Conservation (phyloP, 2,329 filamentous ascomycete genomes). For the Claviceps purpurea region DNA sequence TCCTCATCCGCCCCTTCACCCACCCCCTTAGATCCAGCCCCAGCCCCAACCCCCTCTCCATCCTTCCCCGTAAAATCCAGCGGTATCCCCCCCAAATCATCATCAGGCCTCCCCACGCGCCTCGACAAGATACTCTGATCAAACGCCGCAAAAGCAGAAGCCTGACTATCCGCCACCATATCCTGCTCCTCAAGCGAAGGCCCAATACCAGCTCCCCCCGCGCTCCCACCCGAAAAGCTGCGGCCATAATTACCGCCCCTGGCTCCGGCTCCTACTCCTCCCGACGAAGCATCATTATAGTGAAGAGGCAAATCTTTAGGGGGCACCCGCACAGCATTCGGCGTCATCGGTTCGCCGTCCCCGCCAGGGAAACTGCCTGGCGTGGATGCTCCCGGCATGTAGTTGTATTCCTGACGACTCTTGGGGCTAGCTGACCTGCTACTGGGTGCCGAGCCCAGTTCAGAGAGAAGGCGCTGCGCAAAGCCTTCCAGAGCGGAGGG, state of each 20-base stretch:
- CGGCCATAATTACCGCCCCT: slow-evolving; percentile 17
- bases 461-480: slow-evolving; percentile 48
- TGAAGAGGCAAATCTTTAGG: slow-evolving; percentile 30
- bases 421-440: slow-evolving; percentile 34
- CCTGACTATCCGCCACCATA: slow-evolving; percentile 31
- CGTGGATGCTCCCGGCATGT: slow-evolving; percentile 18
- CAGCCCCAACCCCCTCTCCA: slow-evolving; percentile 9
- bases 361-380: slow-evolving; percentile 10
- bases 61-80: slow-evolving; percentile 21
- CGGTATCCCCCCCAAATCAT: slow-evolving; percentile 31
- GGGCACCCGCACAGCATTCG: slow-evolving; percentile 21
- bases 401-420: slow-evolving; percentile 32
- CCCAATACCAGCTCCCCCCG: slow-evolving; percentile 12
- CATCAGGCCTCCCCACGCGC: slow-evolving; percentile 35
- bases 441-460: slow-evolving; percentile 26
- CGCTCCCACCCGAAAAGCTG: slow-evolving; percentile 29
- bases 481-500: slow-evolving; percentile 46
- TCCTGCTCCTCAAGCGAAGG: slow-evolving; percentile 19
- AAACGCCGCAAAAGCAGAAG: slow-evolving; percentile 47
- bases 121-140: slow-evolving; percentile 48
- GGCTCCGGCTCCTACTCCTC: too few relatives aligned
- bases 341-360: slow-evolving; percentile 13
- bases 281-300: slow-evolving; percentile 11
- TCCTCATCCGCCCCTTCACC: too few relatives aligned
- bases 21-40: too few relatives aligned